These are phyloP conservation scores for Marsdenia floribunda DNA, from an alignment of 257 asterid species.

Conservation along the genomic window DNA sequence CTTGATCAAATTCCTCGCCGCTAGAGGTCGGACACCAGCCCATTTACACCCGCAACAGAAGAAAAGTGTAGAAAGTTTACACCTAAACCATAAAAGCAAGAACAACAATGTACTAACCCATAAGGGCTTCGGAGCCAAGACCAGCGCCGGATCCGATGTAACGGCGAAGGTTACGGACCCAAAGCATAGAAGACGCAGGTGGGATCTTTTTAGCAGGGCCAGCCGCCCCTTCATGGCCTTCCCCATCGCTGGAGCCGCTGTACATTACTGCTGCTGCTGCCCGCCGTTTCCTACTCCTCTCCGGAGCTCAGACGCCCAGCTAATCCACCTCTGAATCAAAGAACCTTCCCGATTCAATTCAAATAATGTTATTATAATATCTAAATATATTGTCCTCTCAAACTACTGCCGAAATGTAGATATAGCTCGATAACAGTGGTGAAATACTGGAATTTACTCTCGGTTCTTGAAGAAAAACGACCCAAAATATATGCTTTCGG, in stretches of 20 bases:
- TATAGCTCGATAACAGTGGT: background rate
- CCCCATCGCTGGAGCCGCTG: conserved; percentile 78
- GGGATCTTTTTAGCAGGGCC: conserved; percentile 64
- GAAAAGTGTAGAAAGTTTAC: background rate
- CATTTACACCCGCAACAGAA: background rate
- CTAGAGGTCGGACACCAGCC: background rate
- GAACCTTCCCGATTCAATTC: background rate
- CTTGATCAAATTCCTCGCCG: background rate
- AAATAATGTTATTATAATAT: background rate
- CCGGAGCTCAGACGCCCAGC: conserved; percentile 15
- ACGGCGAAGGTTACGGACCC: conserved; percentile 99
- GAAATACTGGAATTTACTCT: background rate
- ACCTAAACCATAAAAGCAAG: background rate
- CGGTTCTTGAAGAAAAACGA: background rate
- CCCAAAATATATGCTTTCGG: background rate
- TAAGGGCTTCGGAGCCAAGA: conserved; percentile 97
- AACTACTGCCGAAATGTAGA: background rate
- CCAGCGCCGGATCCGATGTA: conserved; percentile 98
- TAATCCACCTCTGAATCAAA: background rate
- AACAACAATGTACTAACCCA: conserved; percentile 51
- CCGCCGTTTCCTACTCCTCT: background rate
- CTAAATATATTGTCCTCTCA: background rate
- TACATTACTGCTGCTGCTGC: conserved; percentile 40
- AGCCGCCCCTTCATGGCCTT: conserved; percentile 46
- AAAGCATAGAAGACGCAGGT: conserved; percentile 87